Evolutionary conservation across 257 asterid species (phyloP), one percentile per base, ranked within the genome.

Genomic region (Haberlea rhodopensis): DNA sequence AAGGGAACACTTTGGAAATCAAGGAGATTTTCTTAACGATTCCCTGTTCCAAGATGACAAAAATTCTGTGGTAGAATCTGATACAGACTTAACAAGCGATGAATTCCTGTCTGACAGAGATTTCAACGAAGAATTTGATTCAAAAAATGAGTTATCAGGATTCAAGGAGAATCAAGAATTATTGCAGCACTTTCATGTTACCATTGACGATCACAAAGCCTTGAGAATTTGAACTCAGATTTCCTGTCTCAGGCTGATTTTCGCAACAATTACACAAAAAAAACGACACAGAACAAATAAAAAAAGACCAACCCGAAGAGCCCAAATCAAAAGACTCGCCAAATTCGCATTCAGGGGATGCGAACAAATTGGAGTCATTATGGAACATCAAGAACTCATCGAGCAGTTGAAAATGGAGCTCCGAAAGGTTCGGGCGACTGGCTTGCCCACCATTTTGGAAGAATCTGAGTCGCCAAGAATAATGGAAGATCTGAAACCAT

Each of bases 321-420:
- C 28, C 24, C 3, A 66, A 45, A 66, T 57, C 77, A 20, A 63
- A 73, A 10, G 85, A 75, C 6, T 65, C 82, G 40, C 69, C 75
- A 0, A 60, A 16, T 57, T 45, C 66, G 29, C 76, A 66, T 9
- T 31, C 59, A 0, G 86, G 23, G 6, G 95, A 91, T 63, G 62
- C 73, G 8, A 83, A 80, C 77, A 80, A 84, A 23, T 59, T 88
- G 73, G 98, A 91, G 65, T 74, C 88, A 7, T 68, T 92, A 60
- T 94, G 97, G 99, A 94, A 62, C 97, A 94, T 84, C 97, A 90
- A 73, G 99, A 94, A n/a, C 76, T 94, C 75, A 79, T 94, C 0
- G 99, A 94, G 64, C 99, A 94, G 66, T 60, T 90, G 78, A 84
- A 83, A 68, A 86, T 88, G 95, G 99, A 94, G 64, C 87, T 94